phyloP scores from a whole-genome alignment of 495 filamentous ascomycete genomes.

The Daldinia caldariorum region DNA sequence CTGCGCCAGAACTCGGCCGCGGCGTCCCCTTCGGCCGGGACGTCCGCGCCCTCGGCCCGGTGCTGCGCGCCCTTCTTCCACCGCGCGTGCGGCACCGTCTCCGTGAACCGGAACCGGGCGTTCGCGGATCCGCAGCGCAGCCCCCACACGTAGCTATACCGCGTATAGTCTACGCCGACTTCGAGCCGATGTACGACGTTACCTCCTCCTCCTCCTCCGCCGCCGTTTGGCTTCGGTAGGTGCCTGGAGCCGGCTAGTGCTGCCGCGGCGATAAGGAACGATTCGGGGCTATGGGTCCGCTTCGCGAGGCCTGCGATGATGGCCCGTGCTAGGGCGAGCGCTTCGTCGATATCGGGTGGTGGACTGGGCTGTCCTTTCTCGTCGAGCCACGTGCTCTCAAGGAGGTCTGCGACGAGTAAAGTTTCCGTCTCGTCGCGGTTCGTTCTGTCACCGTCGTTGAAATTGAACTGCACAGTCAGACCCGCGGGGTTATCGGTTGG shows the following conservation, averaged over 20 bases:
- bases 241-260: conserved; percentile 60
- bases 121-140: conserved; percentile 56
- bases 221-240: conserved; percentile 49
- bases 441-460: conserved; percentile 52
- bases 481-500: conserved; percentile 24
- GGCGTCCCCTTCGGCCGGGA: conserved; percentile 46
- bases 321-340: conserved; percentile 54
- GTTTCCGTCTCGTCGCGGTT: conserved; percentile 59
- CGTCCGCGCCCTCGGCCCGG: conserved; percentile 24
- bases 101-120: conserved; percentile 58
- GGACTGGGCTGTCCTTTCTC: conserved; percentile 47
- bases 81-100: conserved; percentile 54
- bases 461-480: conserved; percentile 35
- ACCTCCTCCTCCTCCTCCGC: neutral
- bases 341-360: conserved; percentile 57
- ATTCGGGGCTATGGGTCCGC: conserved; percentile 55
- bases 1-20: conserved; percentile 52
- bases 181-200: conserved; percentile 54
- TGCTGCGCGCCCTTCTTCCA: conserved; percentile 48
- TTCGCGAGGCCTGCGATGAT: conserved; percentile 57
- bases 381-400: conserved; percentile 57
- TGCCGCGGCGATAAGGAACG: conserved; percentile 63
- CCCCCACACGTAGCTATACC: conserved; percentile 59
- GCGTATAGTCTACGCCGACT: conserved; percentile 48
- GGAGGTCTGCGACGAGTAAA: conserved; percentile 56